Percentiles rank a stretch among this genome's conserved stretches.
Conservation (phyloP, 2,329 filamentous ascomycete species). For the Sporothrix brunneoviolacea region DNA sequence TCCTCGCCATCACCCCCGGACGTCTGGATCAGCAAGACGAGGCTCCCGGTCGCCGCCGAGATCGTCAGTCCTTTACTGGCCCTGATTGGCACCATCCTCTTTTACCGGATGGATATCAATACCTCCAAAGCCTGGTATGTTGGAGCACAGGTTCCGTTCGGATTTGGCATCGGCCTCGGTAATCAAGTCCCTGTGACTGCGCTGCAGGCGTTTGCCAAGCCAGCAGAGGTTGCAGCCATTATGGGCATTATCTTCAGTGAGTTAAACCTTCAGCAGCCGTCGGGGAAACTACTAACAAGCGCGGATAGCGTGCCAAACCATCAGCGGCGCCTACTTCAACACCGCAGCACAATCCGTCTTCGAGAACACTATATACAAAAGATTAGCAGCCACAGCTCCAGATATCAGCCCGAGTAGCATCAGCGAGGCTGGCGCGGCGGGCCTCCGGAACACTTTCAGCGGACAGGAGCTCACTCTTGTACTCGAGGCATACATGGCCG, state of each 20-base stretch:
- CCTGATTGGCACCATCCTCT: not conserved
- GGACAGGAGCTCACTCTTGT: not conserved
- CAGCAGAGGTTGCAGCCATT: not conserved
- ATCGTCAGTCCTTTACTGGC: not conserved
- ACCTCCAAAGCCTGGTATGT: slow-evolving; percentile 3
- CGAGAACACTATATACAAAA: not conserved
- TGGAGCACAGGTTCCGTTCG: not conserved
- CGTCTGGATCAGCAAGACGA: not conserved
- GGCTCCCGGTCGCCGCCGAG: not conserved
- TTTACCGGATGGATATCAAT: slow-evolving; percentile 2
- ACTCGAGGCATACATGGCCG: not conserved
- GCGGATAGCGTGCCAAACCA: not conserved
- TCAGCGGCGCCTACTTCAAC: slow-evolving; percentile 2
- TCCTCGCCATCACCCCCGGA: no score
- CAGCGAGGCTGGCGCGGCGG: not conserved
- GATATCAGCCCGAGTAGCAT: not conserved
- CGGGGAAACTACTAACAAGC: not conserved
- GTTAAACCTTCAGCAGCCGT: not conserved
- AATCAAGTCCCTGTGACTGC: slow-evolving; percentile 1
- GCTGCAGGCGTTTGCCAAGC: slow-evolving; percentile 2
- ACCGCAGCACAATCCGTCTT: slow-evolving; percentile 2
- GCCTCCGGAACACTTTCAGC: not conserved
- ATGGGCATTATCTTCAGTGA: not conserved
- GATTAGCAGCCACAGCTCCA: not conserved
- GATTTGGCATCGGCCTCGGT: slow-evolving; percentile 1